These are phyloP conservation scores for Lentinula guzmanii DNA, from an alignment of 768 basidiomycete species.

Conservation along the genomic window DNA sequence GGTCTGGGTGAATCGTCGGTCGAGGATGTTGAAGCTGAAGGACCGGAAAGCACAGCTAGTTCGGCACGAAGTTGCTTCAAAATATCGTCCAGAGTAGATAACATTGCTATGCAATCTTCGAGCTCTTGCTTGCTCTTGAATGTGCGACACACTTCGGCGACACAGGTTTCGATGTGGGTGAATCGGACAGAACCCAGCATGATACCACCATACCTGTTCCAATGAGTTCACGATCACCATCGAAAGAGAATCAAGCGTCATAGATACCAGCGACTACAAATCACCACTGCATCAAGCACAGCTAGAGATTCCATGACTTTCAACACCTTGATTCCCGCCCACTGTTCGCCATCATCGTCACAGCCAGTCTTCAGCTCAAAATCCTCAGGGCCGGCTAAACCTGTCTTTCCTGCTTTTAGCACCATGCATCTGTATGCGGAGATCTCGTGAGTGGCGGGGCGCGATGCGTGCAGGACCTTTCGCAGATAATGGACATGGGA, in stretches of 20 bases:
- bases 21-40: neutral
- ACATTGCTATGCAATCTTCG: slow-evolving; percentile 49
- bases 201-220: slow-evolving; percentile 70
- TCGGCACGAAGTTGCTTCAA: slow-evolving; percentile 51
- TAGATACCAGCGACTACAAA: slow-evolving; percentile 71
- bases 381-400: slow-evolving; percentile 68
- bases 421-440: slow-evolving; percentile 78
- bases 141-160: slow-evolving; percentile 63
- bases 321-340: slow-evolving; percentile 58
- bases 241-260: neutral
- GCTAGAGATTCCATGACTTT: slow-evolving; percentile 66
- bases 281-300: slow-evolving; percentile 71
- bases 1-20: neutral
- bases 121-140: slow-evolving; percentile 68
- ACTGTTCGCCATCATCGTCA: slow-evolving; percentile 76
- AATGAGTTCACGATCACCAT: neutral
- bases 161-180: slow-evolving; percentile 70
- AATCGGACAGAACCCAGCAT: slow-evolving; percentile 75
- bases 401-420: slow-evolving; percentile 56
- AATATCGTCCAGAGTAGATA: slow-evolving; percentile 57
- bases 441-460: slow-evolving; percentile 66
- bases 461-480: slow-evolving; percentile 52
- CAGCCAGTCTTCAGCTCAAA: slow-evolving; percentile 60
- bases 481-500: slow-evolving; percentile 17
- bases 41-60: slow-evolving; percentile 22